Evolutionary conservation across 768 basidiomycete species (phyloP).

Genomic region (Amanita exitialis): DNA sequence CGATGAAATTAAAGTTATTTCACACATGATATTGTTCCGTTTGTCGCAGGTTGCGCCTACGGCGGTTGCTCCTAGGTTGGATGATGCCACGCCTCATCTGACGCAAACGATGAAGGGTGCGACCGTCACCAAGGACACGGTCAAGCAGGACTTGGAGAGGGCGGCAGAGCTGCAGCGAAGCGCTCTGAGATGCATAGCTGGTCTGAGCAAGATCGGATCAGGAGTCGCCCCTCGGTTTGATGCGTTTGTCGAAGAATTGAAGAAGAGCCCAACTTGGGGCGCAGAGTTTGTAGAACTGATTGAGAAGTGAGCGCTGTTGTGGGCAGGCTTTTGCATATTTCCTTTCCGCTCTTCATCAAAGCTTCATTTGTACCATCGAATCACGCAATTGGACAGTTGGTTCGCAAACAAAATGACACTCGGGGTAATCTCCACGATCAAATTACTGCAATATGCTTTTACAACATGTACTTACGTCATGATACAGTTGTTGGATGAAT

Average conservation of each 20-base stretch:
- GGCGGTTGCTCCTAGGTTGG: slow-evolving; percentile 72
- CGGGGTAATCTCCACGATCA: no score
- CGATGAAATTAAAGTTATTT: slow-evolving; percentile 96
- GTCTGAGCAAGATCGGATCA: slow-evolving; percentile 66
- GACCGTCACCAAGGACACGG: slow-evolving; percentile 86
- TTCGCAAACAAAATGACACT: background rate
- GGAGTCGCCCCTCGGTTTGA: slow-evolving; percentile 71
- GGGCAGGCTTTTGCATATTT: background rate
- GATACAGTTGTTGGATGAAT: no score
- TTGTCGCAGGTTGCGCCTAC: slow-evolving; percentile 81
- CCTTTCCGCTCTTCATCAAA: background rate
- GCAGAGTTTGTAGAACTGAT: slow-evolving; percentile 57
- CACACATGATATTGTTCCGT: slow-evolving; percentile 91
- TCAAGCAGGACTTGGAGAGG: slow-evolving; percentile 85
- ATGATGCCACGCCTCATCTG: slow-evolving; percentile 74
- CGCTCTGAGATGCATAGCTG: slow-evolving; percentile 79
- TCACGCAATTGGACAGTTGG: background rate
- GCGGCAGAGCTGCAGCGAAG: slow-evolving; percentile 88
- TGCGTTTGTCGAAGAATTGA: slow-evolving; percentile 63
- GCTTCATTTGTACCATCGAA: background rate
- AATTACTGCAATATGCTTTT: no score
- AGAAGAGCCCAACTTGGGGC: slow-evolving; percentile 57
- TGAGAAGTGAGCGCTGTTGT: slow-evolving; percentile 10
- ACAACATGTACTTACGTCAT: no score
- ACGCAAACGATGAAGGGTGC: slow-evolving; percentile 88